Conservation (phyloP, 139 green algal species). For the Coelastrella sp. region DNA sequence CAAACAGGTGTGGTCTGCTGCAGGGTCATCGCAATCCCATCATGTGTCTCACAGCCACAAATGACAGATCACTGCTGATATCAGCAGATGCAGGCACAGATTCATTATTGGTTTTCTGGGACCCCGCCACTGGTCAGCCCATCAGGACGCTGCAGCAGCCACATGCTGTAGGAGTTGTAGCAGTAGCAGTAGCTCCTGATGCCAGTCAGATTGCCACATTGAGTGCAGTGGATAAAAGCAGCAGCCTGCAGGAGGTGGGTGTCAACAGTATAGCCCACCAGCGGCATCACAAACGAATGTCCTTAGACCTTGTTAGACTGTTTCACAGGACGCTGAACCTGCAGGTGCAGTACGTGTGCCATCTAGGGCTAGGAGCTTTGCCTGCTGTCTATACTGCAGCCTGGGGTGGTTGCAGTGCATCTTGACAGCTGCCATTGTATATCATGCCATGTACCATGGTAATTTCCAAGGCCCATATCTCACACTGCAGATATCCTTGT, state of each 20-base stretch:
- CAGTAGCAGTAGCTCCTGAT: slow-evolving; percentile 73
- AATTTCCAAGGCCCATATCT: not conserved
- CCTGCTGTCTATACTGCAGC: too few relatives aligned
- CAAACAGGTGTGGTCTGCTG: not conserved
- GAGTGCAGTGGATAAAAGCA: slow-evolving; percentile 50
- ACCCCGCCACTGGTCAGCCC: slow-evolving; percentile 61
- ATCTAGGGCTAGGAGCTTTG: too few relatives aligned
- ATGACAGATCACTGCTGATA: slow-evolving; percentile 67
- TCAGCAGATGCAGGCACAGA: slow-evolving; percentile 74
- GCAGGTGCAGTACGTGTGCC: not conserved
- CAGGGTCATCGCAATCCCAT: slow-evolving; percentile 82
- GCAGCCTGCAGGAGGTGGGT: slow-evolving; percentile 26
- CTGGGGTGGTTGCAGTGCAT: too few relatives aligned
- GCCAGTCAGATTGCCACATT: slow-evolving; percentile 68
- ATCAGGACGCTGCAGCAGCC: slow-evolving; percentile 60
- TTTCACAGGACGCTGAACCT: not conserved
- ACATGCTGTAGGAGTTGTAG: slow-evolving; percentile 62
- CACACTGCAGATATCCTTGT: slow-evolving; percentile 12
- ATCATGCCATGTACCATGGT: not conserved
- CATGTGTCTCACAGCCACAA: slow-evolving; percentile 61
- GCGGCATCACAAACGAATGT: not conserved
- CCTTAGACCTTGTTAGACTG: not conserved
- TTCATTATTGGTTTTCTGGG: slow-evolving; percentile 80
- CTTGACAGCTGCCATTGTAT: not conserved
- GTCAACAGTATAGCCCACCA: not conserved